Conservation (phyloP, 805 yeast genomes). For the Kluyveromyces nonfermentans region DNA sequence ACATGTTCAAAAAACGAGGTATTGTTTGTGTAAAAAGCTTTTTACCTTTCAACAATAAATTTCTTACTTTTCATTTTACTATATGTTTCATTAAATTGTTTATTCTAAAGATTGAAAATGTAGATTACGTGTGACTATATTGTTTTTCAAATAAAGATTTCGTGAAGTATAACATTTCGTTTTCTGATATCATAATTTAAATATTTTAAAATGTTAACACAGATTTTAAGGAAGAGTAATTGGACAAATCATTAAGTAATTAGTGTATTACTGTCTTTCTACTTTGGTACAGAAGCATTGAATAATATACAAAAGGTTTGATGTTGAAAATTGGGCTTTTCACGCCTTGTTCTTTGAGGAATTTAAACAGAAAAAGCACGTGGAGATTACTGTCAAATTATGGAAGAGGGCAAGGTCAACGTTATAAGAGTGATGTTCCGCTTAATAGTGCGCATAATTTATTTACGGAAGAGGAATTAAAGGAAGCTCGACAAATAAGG, state of each 20-base stretch:
- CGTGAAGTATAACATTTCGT: neutral
- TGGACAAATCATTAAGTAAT: no score
- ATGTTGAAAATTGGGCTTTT: neutral
- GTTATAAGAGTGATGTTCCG: neutral
- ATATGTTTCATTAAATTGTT: neutral
- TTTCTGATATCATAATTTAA: no score
- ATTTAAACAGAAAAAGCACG: neutral
- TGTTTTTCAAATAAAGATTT: neutral
- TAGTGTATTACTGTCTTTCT: no score
- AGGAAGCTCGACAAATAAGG: slow-evolving; percentile 41
- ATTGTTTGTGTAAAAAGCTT: no score
- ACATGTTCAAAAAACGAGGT: slow-evolving; percentile 26
- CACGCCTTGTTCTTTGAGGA: neutral
- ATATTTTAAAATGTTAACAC: no score
- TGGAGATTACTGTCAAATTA: neutral
- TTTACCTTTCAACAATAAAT: no score
- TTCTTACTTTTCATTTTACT: no score
- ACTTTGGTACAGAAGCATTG: no score
- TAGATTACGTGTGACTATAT: neutral
- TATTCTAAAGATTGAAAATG: neutral
- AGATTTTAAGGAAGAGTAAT: no score
- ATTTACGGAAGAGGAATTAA: slow-evolving; percentile 23
- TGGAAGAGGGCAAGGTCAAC: neutral
- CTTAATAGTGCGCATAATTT: neutral
- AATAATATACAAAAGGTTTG: neutral